Evolutionary conservation across 805 yeast genomes (phyloP).

Genomic region (Kuraishia hungarica): DNA sequence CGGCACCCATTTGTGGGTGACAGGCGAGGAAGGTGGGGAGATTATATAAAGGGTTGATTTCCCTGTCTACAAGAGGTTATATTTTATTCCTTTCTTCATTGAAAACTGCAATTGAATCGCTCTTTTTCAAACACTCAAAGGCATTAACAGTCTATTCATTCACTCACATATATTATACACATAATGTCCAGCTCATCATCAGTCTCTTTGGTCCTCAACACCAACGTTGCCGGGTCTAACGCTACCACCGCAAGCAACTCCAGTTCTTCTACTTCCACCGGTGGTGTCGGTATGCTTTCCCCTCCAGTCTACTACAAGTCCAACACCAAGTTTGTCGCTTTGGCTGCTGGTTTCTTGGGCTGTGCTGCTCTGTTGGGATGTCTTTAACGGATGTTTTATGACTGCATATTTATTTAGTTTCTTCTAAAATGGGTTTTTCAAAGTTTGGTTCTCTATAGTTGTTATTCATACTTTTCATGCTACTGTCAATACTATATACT

Average conservation of each 20-base stretch:
- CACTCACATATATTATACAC: neutral
- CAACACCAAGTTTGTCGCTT: conserved; percentile 18
- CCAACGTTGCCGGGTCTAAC: conserved; percentile 14
- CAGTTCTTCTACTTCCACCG: conserved; percentile 13
- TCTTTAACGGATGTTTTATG: neutral
- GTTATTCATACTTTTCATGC: neutral
- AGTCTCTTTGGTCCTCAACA: conserved; percentile 13
- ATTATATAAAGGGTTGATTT: neutral
- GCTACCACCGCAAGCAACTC: conserved; percentile 9
- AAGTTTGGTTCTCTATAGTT: neutral
- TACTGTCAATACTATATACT: neutral
- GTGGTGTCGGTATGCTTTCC: conserved; percentile 12
- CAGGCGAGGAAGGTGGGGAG: neutral
- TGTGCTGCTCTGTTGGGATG: conserved; percentile 17
- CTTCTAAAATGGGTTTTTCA: neutral
- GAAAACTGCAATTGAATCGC: neutral
- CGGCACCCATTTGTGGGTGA: neutral
- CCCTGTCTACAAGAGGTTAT: neutral
- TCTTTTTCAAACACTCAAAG: neutral
- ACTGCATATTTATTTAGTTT: neutral
- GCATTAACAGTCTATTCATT: neutral
- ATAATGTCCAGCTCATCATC: conserved; percentile 10
- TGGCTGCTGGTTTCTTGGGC: conserved; percentile 19
- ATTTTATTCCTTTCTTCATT: neutral
- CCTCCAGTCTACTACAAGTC: conserved; percentile 18